A percentile compares a stretch with the other conserved stretches of the same genome.
Evolutionary conservation across 306 rosid species (phyloP).

Genomic region (Quercus ilex): DNA sequence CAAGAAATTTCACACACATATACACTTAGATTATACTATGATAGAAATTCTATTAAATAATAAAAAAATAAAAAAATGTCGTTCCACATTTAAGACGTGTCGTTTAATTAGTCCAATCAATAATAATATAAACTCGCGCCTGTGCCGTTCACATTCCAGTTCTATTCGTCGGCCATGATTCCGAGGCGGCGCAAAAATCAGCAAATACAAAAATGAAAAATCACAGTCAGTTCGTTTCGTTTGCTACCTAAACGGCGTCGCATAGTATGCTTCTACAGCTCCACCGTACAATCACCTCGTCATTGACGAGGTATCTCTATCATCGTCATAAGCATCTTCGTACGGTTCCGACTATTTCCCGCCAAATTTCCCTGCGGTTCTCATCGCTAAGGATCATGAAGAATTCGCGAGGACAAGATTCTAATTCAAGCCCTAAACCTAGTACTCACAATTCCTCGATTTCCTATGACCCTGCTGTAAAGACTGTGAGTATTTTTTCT

Average conservation of each 20-base stretch:
- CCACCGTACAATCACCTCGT: not conserved
- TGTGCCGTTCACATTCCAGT: too few relatives aligned
- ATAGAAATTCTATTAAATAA: too few relatives aligned
- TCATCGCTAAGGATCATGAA: not conserved
- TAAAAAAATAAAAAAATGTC: too few relatives aligned
- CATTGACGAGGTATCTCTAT: not conserved
- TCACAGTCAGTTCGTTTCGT: not conserved
- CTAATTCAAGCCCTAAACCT: not conserved
- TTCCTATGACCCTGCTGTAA: not conserved
- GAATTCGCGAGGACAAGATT: not conserved
- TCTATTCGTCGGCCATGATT: too few relatives aligned
- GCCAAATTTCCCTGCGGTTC: not conserved
- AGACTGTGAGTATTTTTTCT: not conserved
- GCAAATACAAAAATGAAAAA: not conserved
- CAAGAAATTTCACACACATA: fast-evolving
- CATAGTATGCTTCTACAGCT: not conserved
- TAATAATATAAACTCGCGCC: too few relatives aligned
- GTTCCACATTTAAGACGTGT: too few relatives aligned
- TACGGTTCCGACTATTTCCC: not conserved
- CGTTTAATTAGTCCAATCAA: too few relatives aligned
- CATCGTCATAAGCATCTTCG: not conserved
- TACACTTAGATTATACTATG: fast-evolving
- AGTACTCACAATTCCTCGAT: not conserved
- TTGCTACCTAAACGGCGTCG: not conserved
- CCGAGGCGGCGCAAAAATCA: too few relatives aligned